Conservation (phyloP, 495 filamentous ascomycete species). For the Penicillium bovifimosum region DNA sequence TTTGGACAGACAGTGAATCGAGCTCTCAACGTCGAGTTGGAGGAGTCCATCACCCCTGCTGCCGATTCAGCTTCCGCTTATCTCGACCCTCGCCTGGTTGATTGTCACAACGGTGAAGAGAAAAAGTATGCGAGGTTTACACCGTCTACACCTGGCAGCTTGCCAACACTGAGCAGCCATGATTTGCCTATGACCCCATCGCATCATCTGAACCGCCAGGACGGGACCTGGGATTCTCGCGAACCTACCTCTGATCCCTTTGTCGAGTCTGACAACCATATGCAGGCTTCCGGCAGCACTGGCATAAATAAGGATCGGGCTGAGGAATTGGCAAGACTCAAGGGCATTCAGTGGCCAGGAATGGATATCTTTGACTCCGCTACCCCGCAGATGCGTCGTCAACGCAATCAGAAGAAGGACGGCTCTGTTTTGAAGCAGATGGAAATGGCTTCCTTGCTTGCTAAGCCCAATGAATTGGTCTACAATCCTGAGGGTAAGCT, state of each 20-base stretch:
- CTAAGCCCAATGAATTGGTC: constrained; percentile 68
- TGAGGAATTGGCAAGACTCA: constrained; percentile 51
- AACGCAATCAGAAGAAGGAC: constrained; percentile 84
- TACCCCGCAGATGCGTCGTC: constrained; percentile 66
- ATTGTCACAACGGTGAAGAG: constrained; percentile 6
- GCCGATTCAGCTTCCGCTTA: constrained; percentile 15
- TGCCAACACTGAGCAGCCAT: background rate
- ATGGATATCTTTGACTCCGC: constrained; percentile 90
- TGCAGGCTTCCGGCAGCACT: background rate
- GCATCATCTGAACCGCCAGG: background rate
- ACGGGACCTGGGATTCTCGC: background rate
- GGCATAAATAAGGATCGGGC: constrained; percentile 28
- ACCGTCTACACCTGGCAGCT: background rate
- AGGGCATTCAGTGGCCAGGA: constrained; percentile 73
- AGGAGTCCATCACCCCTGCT: background rate
- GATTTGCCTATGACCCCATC: constrained; percentile 18
- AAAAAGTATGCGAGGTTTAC: background rate
- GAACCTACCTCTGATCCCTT: constrained; percentile 12
- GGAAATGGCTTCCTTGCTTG: constrained; percentile 57
- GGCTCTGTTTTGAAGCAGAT: constrained; percentile 63
- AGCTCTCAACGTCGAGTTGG: background rate
- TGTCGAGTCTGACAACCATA: background rate
- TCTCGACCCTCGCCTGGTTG: constrained; percentile 34
- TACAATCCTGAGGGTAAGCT: constrained; percentile 52
- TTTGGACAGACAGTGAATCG: background rate